Conservation (phyloP, 2,329 filamentous ascomycete species). For the Apiospora saccharicola region DNA sequence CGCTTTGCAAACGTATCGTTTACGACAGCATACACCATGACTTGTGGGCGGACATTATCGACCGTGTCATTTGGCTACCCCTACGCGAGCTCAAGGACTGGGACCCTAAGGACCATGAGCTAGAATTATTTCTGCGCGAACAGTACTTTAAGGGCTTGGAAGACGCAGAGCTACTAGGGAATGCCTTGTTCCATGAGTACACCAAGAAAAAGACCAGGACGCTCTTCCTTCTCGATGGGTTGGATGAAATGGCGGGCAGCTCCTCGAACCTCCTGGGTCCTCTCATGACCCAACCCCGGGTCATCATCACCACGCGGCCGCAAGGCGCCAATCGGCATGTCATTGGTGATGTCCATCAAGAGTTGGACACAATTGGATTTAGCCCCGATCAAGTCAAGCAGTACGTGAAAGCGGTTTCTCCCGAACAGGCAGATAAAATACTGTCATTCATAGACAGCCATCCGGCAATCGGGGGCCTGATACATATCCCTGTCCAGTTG, state of each 20-base stretch:
- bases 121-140: neutral
- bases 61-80: neutral
- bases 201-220: neutral
- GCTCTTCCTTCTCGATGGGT: neutral
- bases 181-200: neutral
- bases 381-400: too few species aligned
- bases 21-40: neutral
- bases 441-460: too few species aligned
- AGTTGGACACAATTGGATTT: too few species aligned
- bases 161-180: neutral
- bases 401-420: too few species aligned
- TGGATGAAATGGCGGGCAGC: neutral
- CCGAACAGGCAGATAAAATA: too few species aligned
- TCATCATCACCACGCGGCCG: neutral
- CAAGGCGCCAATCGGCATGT: neutral
- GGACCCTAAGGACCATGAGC: neutral
- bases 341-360: too few species aligned
- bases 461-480: too few species aligned
- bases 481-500: neutral
- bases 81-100: neutral
- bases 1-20: neutral
- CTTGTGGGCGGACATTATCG: neutral
- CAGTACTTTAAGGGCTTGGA: neutral
- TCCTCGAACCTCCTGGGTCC: neutral
- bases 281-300: too few species aligned